Evolutionary conservation across 164 flowering plant genomes (phyloP), one percentile per base, ranked within the genome.

Genomic region (Tetracentron sinense): DNA sequence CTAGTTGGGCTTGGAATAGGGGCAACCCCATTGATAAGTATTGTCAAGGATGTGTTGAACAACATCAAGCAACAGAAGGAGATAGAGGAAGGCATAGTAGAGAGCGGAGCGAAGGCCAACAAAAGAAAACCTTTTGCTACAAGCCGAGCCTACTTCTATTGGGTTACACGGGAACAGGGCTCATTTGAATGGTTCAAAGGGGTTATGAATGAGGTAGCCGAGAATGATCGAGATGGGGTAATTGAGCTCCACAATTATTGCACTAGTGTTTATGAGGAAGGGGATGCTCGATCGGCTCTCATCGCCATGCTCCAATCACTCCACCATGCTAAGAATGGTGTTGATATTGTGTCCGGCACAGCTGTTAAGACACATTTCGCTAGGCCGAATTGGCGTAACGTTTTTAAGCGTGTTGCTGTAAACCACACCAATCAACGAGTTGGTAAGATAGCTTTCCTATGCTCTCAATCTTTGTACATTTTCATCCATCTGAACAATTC

Each of bases 221-320:
- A 84, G 35, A 69, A 69, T 6, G 87, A 87, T 14, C 20, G 14
- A 6, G 73, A 78, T 0, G 65, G 77, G 0, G 70, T 80, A 8
- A 87, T 87, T 21, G 89, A 85, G 76, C 77, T 87, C 6, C 86
- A 87, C 65, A 85, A 85, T 65, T 80, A 84, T 59, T 83, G 84
- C 71, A 83, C 89, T 7, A 83, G 92, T 60, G 89, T 85, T 1
- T 83, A 85, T 28, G 85, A 87, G 69, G 89, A 87, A 72, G 92
- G 89, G 0, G 92, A 87, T 58, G 92, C 89, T 0, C 59, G 89
- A 6, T 87, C 92, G 0, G 89, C 92, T 1, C 65, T 86, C 50
- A 82, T 86, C 55, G 68, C 84, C 22, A 83, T 83, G 87, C 82
- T 86, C 8, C 92, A 86, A 26, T 75, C 82, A 0, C 71, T 86